Evolutionary conservation across 495 filamentous ascomycete species (phyloP), one percentile per base, ranked within the genome.

Genomic region (Penicillium taxi): DNA sequence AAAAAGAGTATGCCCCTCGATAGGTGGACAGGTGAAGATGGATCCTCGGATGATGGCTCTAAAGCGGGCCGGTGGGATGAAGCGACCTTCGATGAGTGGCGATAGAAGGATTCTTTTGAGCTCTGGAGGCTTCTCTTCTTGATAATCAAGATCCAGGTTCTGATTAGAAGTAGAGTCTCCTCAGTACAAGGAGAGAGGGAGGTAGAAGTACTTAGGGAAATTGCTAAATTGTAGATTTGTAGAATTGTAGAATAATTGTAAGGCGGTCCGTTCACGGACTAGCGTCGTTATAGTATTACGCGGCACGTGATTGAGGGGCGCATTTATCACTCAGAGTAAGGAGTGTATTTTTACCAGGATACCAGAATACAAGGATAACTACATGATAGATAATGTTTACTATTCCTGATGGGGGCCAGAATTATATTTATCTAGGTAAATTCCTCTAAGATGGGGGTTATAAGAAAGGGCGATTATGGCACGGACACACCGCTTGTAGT

Each of bases 41-140:
- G 54, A 56, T 47, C 60, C 60, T 65, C 59, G 63, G 61, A 63
- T 59, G 53, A 50, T 52, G 61, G 62, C 58, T 63, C 56, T 59
- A 50, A 26, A 47, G 53, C 46, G 42, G 35, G 27, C 55, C 50
- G 47, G 51, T 48, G 43, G 48, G 47, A 48, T 52, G 53, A 48
- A 48, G 53, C 54, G 35, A 48, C 48, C 49, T 56, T 45, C n/a
- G n/a, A n/a, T n/a, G 26, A 40, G 37, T 48, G 50, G 38, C 41
- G 25, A 38, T 29, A 27, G 29, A 16, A 14, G 27, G n/a, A n/a
- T n/a, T n/a, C n/a, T n/a, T n/a, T n/a, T n/a, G n/a, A n/a, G n/a
- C n/a, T n/a, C n/a, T n/a, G n/a, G n/a, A n/a, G 36, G 34, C 34
- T 46, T 26, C 26, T 8, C 18, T 42, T 21, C n/a, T 35, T 14